phyloP scores from a whole-genome alignment of 768 basidiomycete genomes.

The Mycena pura region DNA sequence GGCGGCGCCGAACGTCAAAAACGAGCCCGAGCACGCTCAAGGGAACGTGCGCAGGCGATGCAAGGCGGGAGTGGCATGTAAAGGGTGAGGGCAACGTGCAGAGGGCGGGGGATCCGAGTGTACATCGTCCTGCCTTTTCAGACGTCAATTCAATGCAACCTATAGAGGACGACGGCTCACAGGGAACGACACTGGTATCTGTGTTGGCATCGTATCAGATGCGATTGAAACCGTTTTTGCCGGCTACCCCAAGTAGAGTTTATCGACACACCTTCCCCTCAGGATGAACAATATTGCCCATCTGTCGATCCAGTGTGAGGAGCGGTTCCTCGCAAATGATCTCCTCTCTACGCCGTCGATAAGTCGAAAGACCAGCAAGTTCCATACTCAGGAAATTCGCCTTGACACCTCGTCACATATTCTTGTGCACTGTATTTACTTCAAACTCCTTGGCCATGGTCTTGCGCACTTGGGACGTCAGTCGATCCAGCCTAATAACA shows the following conservation, averaged over 20 bases:
- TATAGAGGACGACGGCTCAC: conserved; percentile 49
- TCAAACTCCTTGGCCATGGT: conserved; percentile 82
- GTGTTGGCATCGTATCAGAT: conserved; percentile 82
- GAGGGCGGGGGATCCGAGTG: conserved; percentile 48
- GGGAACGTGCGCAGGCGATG: no score
- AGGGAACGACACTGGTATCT: conserved; percentile 87
- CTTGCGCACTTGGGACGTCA: conserved; percentile 83
- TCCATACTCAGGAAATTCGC: conserved; percentile 88
- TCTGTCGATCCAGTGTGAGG: conserved; percentile 92
- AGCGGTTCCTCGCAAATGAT: conserved; percentile 86
- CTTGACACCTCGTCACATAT: conserved; percentile 88
- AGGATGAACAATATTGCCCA: conserved; percentile 97
- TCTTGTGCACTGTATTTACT: conserved; percentile 86
- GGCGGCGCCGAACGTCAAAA: no score
- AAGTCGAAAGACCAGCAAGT: conserved; percentile 36
- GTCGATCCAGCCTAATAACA: conserved; percentile 90
- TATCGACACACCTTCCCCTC: conserved; percentile 78
- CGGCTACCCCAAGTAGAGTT: conserved; percentile 52
- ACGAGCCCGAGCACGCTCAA: no score
- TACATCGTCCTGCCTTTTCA: conserved; percentile 86
- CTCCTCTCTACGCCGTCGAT: conserved; percentile 61
- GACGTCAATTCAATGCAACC: conserved; percentile 8
- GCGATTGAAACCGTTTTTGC: conserved; percentile 86
- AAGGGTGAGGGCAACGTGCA: no score
- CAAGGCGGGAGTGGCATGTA: no score